phyloP scores from a whole-genome alignment of 1,139 yeast species.

The Yamadazyma triangularis region DNA sequence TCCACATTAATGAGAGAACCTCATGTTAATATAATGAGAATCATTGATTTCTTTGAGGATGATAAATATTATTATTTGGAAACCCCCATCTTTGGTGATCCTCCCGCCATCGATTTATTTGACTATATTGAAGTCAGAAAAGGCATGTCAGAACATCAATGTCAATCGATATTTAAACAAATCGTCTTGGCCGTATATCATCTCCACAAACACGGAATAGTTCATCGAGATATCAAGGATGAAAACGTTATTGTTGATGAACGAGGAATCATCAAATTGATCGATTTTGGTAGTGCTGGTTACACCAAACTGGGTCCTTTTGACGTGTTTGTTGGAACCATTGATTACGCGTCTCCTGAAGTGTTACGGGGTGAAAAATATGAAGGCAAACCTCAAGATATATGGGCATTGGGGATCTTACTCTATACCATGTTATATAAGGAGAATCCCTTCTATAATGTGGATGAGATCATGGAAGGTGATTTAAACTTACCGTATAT shows the following conservation, averaged over 20 bases:
- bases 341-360: conserved; percentile 97
- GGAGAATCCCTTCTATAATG: conserved; percentile 93
- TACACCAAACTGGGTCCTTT: conserved; percentile 88
- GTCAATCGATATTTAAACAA: conserved; percentile 74
- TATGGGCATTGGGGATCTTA: conserved; percentile 93
- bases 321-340: conserved; percentile 95
- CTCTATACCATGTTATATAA: conserved; percentile 87
- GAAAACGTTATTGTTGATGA: conserved; percentile 89
- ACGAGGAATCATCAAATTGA: conserved; percentile 70
- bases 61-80: conserved; percentile 83
- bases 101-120: conserved; percentile 88
- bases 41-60: conserved; percentile 91
- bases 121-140: conserved; percentile 84
- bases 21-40: conserved; percentile 81
- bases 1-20: conserved; percentile 69
- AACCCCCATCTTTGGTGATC: conserved; percentile 82
- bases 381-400: conserved; percentile 90
- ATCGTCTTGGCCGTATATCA: conserved; percentile 74
- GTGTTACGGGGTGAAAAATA: conserved; percentile 84
- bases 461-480: conserved; percentile 92
- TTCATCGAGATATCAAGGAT: conserved; percentile 92
- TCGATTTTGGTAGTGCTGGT: conserved; percentile 96
- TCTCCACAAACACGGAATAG: conserved; percentile 80
- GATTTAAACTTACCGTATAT: conserved; percentile 65
- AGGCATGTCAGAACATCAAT: conserved; percentile 72